Conservation (phyloP, 1,284 basidiomycete species). For the Ustilago hordei region DNA sequence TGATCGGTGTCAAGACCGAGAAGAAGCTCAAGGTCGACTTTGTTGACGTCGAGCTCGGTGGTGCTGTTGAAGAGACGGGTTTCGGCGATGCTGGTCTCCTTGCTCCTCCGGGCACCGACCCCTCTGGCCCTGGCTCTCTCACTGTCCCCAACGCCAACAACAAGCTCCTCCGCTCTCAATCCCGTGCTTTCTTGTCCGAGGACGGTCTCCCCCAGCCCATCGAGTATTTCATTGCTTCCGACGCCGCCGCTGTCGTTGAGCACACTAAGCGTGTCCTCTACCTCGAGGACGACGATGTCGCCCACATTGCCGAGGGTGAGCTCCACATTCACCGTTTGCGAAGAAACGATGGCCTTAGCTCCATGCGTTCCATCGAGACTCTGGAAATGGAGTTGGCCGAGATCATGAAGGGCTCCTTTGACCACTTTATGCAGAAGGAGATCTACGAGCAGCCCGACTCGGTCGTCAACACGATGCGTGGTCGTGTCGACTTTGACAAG, state of each 20-base stretch:
- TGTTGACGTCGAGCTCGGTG: constrained; percentile 86
- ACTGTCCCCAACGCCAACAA: constrained; percentile 62
- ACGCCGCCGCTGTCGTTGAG: constrained; percentile 95
- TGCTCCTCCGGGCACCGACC: constrained; percentile 75
- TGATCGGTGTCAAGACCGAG: constrained; percentile 99
- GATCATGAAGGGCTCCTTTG: constrained; percentile 99
- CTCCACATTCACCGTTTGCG: constrained; percentile 98
- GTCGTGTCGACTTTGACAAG: constrained; percentile 97
- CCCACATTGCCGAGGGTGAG: constrained; percentile 93
- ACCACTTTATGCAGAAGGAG: constrained; percentile 99
- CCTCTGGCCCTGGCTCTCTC: constrained; percentile 66
- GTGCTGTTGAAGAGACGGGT: constrained; percentile 52
- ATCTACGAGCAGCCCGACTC: constrained; percentile 99
- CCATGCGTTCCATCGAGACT: constrained; percentile 96
- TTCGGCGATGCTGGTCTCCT: constrained; percentile 73
- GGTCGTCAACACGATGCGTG: constrained; percentile 99
- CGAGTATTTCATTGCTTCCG: constrained; percentile 99
- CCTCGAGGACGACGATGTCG: constrained; percentile 98
- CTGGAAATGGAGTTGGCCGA: constrained; percentile 98
- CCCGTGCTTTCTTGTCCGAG: constrained; percentile 97
- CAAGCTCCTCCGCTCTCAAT: constrained; percentile 93
- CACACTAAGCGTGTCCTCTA: constrained; percentile 99
- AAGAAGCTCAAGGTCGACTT: constrained; percentile 99
- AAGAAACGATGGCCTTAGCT: constrained; percentile 79
- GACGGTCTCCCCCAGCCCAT: constrained; percentile 98